A percentile compares a stretch with the other conserved stretches of the same genome.
phyloP scores from a whole-genome alignment of 2,329 filamentous ascomycete species.

The Fusarium neocosmosporiellum region DNA sequence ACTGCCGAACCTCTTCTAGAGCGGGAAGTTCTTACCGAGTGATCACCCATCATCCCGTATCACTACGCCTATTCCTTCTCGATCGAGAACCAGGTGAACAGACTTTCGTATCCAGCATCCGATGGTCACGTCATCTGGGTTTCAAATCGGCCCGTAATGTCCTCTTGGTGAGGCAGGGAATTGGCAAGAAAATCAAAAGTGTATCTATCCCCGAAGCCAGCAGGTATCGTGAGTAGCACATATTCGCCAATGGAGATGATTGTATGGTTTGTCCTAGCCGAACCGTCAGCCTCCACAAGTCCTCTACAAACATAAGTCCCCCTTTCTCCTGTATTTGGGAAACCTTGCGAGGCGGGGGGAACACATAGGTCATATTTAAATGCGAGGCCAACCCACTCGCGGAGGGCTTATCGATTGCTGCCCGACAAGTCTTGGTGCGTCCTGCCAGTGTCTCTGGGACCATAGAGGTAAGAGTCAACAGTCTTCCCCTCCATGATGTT shows the following conservation, averaged over 20 bases:
- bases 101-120: neutral
- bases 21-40: slow-evolving; percentile 1
- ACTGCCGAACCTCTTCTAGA: neutral
- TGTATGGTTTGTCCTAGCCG: slow-evolving; percentile 11
- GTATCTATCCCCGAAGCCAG: neutral
- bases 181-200: neutral
- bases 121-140: neutral
- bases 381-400: neutral
- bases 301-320: neutral
- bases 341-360: slow-evolving; percentile 20
- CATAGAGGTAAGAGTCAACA: slow-evolving; percentile 15
- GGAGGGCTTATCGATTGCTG: neutral
- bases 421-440: neutral
- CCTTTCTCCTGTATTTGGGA: neutral
- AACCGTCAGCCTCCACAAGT: neutral
- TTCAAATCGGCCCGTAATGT: slow-evolving; percentile 8
- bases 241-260: slow-evolving; percentile 18
- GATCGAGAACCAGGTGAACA: neutral
- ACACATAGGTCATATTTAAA: slow-evolving; percentile 38
- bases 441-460: neutral
- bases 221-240: neutral
- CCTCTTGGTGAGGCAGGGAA: neutral
- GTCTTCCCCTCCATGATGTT: neutral
- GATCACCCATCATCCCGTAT: neutral
- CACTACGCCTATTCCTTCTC: neutral